Percentiles rank a stretch among this genome's conserved stretches.
Evolutionary conservation across 768 basidiomycete species (phyloP).

Genomic region (Russula foetens): DNA sequence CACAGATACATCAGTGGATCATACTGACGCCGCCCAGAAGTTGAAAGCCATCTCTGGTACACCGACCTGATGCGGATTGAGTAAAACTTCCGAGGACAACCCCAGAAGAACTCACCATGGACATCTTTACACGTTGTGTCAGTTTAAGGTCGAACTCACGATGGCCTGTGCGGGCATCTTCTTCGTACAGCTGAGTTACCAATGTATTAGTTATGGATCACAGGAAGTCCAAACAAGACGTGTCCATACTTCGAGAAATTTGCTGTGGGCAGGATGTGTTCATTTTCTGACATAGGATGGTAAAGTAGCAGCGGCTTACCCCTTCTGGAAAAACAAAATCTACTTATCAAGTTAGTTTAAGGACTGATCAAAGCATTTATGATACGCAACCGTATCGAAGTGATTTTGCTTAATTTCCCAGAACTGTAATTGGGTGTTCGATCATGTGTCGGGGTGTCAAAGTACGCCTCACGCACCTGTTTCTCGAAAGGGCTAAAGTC

Average conservation of each 20-base stretch:
- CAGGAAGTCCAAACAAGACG: not conserved
- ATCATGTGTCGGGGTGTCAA: not conserved
- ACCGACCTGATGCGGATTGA: slow-evolving; percentile 53
- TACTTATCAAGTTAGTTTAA: slow-evolving; percentile 23
- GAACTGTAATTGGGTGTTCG: slow-evolving; percentile 21
- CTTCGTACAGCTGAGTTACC: slow-evolving; percentile 66
- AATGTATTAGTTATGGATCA: not conserved
- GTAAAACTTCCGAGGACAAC: not conserved
- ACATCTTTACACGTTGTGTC: slow-evolving; percentile 94
- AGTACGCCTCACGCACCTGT: slow-evolving; percentile 36
- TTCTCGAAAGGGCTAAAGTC: slow-evolving; percentile 93
- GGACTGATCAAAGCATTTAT: slow-evolving; percentile 21
- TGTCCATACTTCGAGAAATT: slow-evolving; percentile 62
- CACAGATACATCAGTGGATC: not conserved
- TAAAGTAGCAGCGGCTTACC: slow-evolving; percentile 36
- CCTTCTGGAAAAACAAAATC: slow-evolving; percentile 98
- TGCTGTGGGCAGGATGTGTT: slow-evolving; percentile 36
- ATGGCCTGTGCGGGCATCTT: slow-evolving; percentile 90
- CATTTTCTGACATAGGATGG: not conserved
- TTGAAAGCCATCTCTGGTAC: slow-evolving; percentile 94
- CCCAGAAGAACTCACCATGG: slow-evolving; percentile 57
- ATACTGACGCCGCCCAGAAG: slow-evolving; percentile 78
- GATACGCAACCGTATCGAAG: slow-evolving; percentile 69
- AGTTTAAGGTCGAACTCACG: slow-evolving; percentile 92
- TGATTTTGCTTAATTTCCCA: slow-evolving; percentile 93